Evolutionary conservation across 1,284 basidiomycete species (phyloP).

Genomic region (Microbotryum scabiosae): DNA sequence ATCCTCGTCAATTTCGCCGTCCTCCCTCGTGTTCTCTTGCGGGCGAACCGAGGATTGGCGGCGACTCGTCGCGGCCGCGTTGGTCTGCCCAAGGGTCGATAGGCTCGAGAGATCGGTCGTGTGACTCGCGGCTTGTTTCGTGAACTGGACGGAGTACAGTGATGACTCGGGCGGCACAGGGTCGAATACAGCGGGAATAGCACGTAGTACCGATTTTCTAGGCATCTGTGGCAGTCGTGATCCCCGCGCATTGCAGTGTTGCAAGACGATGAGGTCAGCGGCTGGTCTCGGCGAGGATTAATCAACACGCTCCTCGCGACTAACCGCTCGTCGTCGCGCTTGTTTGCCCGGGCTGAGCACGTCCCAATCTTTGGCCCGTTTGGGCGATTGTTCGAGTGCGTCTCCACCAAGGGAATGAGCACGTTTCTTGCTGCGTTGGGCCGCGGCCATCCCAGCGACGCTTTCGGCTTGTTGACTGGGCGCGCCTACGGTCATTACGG

Average conservation of each 20-base stretch:
- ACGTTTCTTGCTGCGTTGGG: slow-evolving; percentile 20
- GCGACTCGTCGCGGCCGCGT: too few species aligned
- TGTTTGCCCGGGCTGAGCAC: slow-evolving; percentile 21
- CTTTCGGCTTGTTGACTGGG: background rate
- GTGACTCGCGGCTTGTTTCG: background rate
- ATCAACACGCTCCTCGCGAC: background rate
- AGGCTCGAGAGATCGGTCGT: slow-evolving; percentile 22
- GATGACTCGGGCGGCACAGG: too few species aligned
- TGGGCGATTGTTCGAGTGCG: slow-evolving; percentile 15
- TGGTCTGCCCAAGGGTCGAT: too few species aligned
- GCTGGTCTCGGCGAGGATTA: background rate
- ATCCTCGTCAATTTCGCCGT: background rate
- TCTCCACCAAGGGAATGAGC: slow-evolving; percentile 30
- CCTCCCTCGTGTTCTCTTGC: too few species aligned
- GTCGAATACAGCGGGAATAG: too few species aligned
- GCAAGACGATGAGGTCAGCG: background rate
- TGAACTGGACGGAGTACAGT: too few species aligned
- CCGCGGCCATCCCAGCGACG: background rate
- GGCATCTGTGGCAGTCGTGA: too few species aligned
- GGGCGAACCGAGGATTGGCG: too few species aligned
- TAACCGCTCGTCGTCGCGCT: slow-evolving; percentile 14
- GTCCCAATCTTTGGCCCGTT: slow-evolving; percentile 7
- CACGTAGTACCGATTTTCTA: too few species aligned
- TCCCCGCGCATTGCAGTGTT: background rate
- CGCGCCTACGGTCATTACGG: background rate